These are phyloP conservation scores for Corchorus olitorius DNA, from an alignment of 345 rosid genomes.

Conservation along the genomic window DNA sequence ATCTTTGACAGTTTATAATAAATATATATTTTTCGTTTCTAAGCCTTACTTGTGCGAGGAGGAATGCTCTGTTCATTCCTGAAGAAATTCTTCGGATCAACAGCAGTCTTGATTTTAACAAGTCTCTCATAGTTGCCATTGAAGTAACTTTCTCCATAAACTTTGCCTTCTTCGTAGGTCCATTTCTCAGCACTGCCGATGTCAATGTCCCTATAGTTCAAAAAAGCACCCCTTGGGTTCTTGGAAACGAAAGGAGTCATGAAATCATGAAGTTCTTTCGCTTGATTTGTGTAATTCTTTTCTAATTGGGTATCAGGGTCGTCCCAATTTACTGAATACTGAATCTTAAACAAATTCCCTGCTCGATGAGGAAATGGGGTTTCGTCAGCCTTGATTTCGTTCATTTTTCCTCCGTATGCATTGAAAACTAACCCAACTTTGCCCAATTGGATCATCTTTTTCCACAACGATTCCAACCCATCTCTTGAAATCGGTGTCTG, in stretches of 20 bases:
- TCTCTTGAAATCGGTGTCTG: conserved; percentile 34
- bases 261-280: conserved; percentile 40
- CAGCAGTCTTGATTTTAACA: conserved; percentile 27
- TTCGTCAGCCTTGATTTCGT: conserved; percentile 31
- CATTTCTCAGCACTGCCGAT: conserved; percentile 40
- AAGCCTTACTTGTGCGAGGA: conserved; percentile 7
- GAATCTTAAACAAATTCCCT: conserved; percentile 61
- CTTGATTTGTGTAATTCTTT: conserved; percentile 24
- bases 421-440: conserved; percentile 52
- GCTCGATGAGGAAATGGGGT: conserved; percentile 71
- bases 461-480: conserved; percentile 44
- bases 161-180: conserved; percentile 46
- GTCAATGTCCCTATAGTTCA: conserved; percentile 70
- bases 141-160: conserved; percentile 48
- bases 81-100: conserved; percentile 26
- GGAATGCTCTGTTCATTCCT: too few species aligned
- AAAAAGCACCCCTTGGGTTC: conserved; percentile 58
- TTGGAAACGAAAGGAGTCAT: conserved; percentile 67
- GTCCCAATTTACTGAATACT: conserved; percentile 56
- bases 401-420: conserved; percentile 68
- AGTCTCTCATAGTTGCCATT: conserved; percentile 27
- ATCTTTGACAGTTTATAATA: neutral
- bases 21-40: neutral
- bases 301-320: conserved; percentile 36
- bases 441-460: conserved; percentile 52